Evolutionary conservation across 306 rosid species (phyloP).

Genomic region (Cicer chorassanicum): DNA sequence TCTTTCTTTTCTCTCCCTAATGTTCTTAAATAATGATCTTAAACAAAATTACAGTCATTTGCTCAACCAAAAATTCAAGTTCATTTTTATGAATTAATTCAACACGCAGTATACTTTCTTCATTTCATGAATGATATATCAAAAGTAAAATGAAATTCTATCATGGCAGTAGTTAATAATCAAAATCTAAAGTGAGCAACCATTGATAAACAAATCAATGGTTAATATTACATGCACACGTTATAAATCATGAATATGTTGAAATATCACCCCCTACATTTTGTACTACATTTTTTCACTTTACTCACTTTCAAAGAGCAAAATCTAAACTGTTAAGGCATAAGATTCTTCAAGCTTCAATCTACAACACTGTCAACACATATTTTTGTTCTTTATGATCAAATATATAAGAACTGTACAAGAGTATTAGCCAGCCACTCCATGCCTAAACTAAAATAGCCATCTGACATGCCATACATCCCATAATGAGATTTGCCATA

Average conservation of each 20-base stretch:
- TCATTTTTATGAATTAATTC: conserved; percentile 10
- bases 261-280: too few relatives aligned
- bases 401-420: neutral
- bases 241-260: too few relatives aligned
- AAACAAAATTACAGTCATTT: conserved; percentile 14
- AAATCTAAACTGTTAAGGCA: neutral
- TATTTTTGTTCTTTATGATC: neutral
- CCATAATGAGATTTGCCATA: neutral
- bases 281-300: too few relatives aligned
- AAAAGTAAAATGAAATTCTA: conserved; percentile 7
- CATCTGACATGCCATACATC: conserved; percentile 9
- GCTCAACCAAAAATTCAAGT: conserved; percentile 4
- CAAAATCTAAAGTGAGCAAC: too few relatives aligned
- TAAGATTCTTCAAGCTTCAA: conserved; percentile 14
- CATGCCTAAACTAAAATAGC: conserved; percentile 17
- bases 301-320: too few relatives aligned
- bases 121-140: conserved; percentile 1
- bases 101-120: neutral
- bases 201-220: too few relatives aligned
- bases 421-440: neutral
- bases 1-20: neutral
- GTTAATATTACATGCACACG: too few relatives aligned
- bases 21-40: conserved; percentile 11
- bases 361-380: neutral
- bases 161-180: neutral